Base-by-base conservation (phyloP, 345 rosid genomes). In the Murraya koenigii region DNA sequence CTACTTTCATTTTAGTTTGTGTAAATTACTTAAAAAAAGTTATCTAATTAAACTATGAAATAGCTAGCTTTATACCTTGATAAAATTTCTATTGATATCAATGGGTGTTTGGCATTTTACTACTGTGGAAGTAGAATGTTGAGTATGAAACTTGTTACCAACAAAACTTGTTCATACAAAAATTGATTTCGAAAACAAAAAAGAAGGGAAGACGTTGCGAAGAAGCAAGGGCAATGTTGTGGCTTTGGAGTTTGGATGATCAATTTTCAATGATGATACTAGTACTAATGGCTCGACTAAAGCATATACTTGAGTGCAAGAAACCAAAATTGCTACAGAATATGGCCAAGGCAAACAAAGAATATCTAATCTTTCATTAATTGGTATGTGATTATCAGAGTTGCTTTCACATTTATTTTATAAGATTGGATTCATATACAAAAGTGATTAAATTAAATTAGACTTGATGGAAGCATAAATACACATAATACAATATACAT, bases 201-300 rank as follows among this genome's bases (percentile, higher is more conserved):
- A 33, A n/a, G n/a, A 7, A 41, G 55, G 49, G 62, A 75, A 64
- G 64, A 66, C 63, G 72, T 65, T 75, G 78, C 71, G 19, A 17
- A 75, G 25, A 75, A 66, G 70, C 61, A 75, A 75, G 32, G 8
- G 28, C 33, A 63, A 44, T 19, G n/a, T 39, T 10, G 20, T 58
- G 41, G 35, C 7, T 74, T 41, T 39, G 67, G 11, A 41, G 25
- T 30, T 36, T 56, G 5, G n/a, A 9, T 36, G 56, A 35, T 58
- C 44, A n/a, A 59, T 14, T 35, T 33, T 13, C 35, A n/a, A n/a
- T 71, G 1, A 47, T 61, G 76, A 73, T 32, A 28, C 44, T 2
- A 9, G 3, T 32, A 28, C 62, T 2, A 20, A 52, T 26, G 5
- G 20, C 44, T n/a, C 44, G 32, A 33, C 20, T 22, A 33, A 2